Percentiles rank a stretch among this genome's conserved stretches.
Conservation (phyloP, 768 basidiomycete genomes). For the Xerocomus spinulosus region DNA sequence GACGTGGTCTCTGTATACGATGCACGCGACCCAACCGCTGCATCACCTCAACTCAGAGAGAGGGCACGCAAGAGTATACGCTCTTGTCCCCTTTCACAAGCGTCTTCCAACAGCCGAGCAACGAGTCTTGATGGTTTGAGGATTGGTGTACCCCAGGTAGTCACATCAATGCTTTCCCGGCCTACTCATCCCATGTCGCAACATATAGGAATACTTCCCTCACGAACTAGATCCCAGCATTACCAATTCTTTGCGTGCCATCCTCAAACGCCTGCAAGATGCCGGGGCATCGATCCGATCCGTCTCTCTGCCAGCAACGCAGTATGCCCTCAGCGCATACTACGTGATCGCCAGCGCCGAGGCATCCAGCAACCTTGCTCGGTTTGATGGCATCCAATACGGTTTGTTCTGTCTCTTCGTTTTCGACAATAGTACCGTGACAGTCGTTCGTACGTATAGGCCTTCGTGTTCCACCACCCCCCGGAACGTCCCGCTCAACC, state of each 20-base stretch:
- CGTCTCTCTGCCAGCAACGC: constrained; percentile 66
- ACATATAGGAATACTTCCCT: constrained; percentile 72
- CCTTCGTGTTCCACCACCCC: constrained; percentile 41
- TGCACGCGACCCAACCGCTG: constrained; percentile 69
- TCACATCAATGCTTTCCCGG: background rate
- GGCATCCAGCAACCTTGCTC: constrained; percentile 85
- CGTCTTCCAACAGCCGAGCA: background rate
- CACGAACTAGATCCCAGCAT: constrained; percentile 51
- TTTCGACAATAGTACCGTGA: background rate
- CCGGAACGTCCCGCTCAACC: constrained; percentile 41
- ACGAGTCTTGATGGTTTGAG: constrained; percentile 47
- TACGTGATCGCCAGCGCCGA: constrained; percentile 95
- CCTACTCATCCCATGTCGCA: background rate
- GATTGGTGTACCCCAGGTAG: constrained; percentile 74
- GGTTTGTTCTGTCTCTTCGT: constrained; percentile 43
- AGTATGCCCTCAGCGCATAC: constrained; percentile 84
- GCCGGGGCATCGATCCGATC: constrained; percentile 67
- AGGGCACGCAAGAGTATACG: constrained; percentile 31
- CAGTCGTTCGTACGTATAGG: constrained; percentile 35
- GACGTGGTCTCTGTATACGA: constrained; percentile 48
- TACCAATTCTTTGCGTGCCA: constrained; percentile 39
- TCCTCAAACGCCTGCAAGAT: constrained; percentile 38
- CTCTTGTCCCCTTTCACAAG: constrained; percentile 1
- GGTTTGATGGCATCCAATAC: constrained; percentile 85
- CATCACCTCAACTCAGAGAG: constrained; percentile 36